Percentiles rank a stretch among this genome's conserved stretches.
Evolutionary conservation across 495 filamentous ascomycete genomes (phyloP).

Genomic region (Melanomma pulvis-pyrius): DNA sequence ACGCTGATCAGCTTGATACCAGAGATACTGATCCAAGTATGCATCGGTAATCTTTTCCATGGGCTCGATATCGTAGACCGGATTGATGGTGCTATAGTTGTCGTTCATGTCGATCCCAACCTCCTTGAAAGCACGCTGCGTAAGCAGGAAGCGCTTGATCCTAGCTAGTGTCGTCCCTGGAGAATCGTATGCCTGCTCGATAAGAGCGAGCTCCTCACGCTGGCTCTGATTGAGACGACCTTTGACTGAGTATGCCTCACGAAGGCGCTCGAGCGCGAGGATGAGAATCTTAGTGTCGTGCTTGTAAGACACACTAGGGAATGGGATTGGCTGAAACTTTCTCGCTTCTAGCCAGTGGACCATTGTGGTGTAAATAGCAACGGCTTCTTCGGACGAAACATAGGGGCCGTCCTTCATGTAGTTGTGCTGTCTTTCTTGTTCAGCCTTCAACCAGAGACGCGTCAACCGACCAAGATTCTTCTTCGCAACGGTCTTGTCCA

Average conservation of each 20-base stretch:
- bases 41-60: constrained; percentile 99
- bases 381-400: constrained; percentile 96
- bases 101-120: constrained; percentile 99
- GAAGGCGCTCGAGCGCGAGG: constrained; percentile 87
- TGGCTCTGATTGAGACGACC: constrained; percentile 97
- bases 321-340: constrained; percentile 98
- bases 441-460: constrained; percentile 94
- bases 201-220: constrained; percentile 93
- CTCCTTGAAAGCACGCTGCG: constrained; percentile 97
- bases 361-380: constrained; percentile 97
- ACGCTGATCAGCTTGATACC: constrained; percentile 98
- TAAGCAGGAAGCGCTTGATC: constrained; percentile 97
- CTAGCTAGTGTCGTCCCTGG: constrained; percentile 93
- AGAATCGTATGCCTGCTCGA: constrained; percentile 98
- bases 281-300: constrained; percentile 99
- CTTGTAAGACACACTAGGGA: constrained; percentile 99
- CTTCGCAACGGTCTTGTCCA: constrained; percentile 99
- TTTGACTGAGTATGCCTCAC: constrained; percentile 98
- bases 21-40: constrained; percentile 97
- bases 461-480: constrained; percentile 98
- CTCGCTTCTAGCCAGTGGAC: constrained; percentile 99
- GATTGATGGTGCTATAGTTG: constrained; percentile 98
- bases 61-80: constrained; percentile 98
- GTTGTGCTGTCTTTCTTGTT: constrained; percentile 98
- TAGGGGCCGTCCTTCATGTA: constrained; percentile 99